Evolutionary conservation across 1,284 basidiomycete species (phyloP).

Genomic region (Fomitopsis schrenkii): DNA sequence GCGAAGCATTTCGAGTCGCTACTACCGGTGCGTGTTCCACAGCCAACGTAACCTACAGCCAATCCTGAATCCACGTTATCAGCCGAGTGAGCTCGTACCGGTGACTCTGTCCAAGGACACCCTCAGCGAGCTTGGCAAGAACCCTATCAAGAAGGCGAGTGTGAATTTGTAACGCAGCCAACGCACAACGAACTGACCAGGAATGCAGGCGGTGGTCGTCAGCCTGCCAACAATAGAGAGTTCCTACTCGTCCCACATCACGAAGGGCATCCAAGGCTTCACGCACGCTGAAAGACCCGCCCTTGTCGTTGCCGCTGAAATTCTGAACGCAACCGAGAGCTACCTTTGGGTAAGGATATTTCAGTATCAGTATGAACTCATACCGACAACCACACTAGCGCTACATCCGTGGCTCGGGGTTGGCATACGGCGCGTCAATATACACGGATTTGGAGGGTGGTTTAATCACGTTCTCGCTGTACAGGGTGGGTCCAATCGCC

Average conservation of each 20-base stretch:
- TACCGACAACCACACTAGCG: slow-evolving; percentile 38
- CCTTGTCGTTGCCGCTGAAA: slow-evolving; percentile 79
- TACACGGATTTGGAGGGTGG: slow-evolving; percentile 81
- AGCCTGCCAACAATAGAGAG: slow-evolving; percentile 94
- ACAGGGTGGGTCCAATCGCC: slow-evolving; percentile 53
- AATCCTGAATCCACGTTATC: background rate
- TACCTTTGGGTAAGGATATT: slow-evolving; percentile 78
- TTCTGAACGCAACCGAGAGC: slow-evolving; percentile 92
- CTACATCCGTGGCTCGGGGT: slow-evolving; percentile 85
- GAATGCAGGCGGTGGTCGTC: slow-evolving; percentile 72
- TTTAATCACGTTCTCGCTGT: slow-evolving; percentile 77
- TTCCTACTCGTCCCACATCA: slow-evolving; percentile 80
- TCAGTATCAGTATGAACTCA: background rate
- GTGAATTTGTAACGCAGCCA: background rate
- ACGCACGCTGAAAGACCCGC: slow-evolving; percentile 84
- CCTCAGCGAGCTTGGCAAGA: slow-evolving; percentile 71
- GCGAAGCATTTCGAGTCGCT: slow-evolving; percentile 59
- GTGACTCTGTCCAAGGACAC: slow-evolving; percentile 70
- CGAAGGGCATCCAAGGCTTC: slow-evolving; percentile 79
- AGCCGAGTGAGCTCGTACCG: slow-evolving; percentile 55
- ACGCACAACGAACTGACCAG: background rate
- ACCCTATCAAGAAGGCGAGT: slow-evolving; percentile 67
- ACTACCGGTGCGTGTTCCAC: slow-evolving; percentile 48
- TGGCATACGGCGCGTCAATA: slow-evolving; percentile 91
- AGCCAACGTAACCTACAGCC: background rate